Conservation (phyloP, 75 land plant genomes). For the Sequoiadendron giganteum region DNA sequence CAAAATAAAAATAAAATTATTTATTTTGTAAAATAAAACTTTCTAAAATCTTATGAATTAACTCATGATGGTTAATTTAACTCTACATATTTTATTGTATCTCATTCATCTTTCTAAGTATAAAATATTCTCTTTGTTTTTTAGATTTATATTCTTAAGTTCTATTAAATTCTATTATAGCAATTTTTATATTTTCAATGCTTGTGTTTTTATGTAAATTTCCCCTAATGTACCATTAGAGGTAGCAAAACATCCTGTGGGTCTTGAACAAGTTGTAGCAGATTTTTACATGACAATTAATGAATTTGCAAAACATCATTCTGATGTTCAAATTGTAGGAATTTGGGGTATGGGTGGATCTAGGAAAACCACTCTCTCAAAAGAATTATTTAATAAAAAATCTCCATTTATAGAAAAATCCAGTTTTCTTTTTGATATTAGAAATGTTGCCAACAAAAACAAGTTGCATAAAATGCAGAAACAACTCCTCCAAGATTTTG, state of each 20-base stretch:
- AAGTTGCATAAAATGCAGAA: background rate
- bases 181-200: too few relatives aligned
- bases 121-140: too few relatives aligned
- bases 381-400: background rate
- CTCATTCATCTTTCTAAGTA: too few relatives aligned
- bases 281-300: background rate
- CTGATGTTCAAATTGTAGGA: background rate
- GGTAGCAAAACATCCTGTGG: background rate
- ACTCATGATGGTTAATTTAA: too few relatives aligned
- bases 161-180: too few relatives aligned
- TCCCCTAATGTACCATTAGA: background rate
- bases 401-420: background rate
- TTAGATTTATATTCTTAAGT: too few relatives aligned
- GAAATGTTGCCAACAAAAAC: background rate
- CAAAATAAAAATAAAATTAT: too few relatives aligned
- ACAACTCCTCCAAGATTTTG: background rate
- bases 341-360: background rate
- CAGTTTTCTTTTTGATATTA: background rate
- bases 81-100: too few relatives aligned
- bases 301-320: too few relatives aligned
- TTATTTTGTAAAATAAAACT: too few relatives aligned
- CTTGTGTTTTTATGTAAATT: too few relatives aligned
- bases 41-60: too few relatives aligned
- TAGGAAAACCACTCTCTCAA: background rate
- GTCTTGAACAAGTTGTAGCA: background rate